phyloP scores from a whole-genome alignment of 1,284 basidiomycete genomes.

The Pulchroboletus neoregius region DNA sequence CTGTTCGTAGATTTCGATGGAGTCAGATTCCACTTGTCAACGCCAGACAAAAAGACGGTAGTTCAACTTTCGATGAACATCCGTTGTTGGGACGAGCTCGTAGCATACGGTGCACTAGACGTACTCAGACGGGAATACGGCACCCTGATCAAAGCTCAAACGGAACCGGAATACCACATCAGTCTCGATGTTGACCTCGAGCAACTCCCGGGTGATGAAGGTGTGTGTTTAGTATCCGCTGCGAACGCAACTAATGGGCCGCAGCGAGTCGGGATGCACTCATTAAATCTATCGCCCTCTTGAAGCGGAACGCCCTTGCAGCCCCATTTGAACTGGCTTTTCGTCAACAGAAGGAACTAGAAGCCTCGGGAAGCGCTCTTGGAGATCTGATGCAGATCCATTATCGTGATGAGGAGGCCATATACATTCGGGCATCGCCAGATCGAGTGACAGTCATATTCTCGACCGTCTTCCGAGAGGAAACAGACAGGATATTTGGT shows the following conservation, averaged over 20 bases:
- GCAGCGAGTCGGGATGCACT: slow-evolving; percentile 77
- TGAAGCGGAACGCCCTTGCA: slow-evolving; percentile 93
- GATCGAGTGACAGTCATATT: slow-evolving; percentile 99
- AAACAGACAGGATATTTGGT: slow-evolving; percentile 96
- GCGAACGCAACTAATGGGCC: slow-evolving; percentile 3
- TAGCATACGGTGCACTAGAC: slow-evolving; percentile 81
- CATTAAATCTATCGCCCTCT: slow-evolving; percentile 77
- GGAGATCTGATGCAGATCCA: slow-evolving; percentile 91
- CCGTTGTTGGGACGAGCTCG: slow-evolving; percentile 94
- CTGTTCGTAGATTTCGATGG: slow-evolving; percentile 98
- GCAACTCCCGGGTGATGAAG: slow-evolving; percentile 71
- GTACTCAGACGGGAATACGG: slow-evolving; percentile 86
- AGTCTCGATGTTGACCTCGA: slow-evolving; percentile 87
- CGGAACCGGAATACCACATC: slow-evolving; percentile 87
- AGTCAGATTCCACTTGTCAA: slow-evolving; percentile 91
- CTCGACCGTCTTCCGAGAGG: slow-evolving; percentile 94
- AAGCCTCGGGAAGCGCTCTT: slow-evolving; percentile 59
- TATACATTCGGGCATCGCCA: slow-evolving; percentile 89
- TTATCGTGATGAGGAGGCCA: slow-evolving; percentile 96
- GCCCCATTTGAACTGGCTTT: slow-evolving; percentile 95
- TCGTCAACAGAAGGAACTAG: slow-evolving; percentile 80
- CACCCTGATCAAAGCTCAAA: slow-evolving; percentile 53
- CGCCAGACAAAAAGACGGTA: slow-evolving; percentile 77
- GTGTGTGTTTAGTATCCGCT: slow-evolving; percentile 46
- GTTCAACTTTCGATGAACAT: slow-evolving; percentile 94